These are phyloP conservation scores for Rhododendron kiyosumense DNA, from an alignment of 148 eudicot genomes.

Conservation along the genomic window DNA sequence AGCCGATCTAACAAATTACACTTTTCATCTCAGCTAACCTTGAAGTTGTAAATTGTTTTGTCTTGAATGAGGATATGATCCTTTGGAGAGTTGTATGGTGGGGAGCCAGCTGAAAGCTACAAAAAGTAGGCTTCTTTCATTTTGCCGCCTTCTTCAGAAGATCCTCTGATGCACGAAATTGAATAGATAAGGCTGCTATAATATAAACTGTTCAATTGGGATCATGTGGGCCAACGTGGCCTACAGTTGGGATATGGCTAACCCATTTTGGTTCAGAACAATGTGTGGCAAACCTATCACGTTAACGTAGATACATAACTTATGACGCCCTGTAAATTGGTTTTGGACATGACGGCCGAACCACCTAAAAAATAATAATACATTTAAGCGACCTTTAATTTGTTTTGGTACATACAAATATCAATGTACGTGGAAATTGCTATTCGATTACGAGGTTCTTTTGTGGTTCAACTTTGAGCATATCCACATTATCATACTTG, in stretches of 20 bases:
- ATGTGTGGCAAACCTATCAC: not conserved
- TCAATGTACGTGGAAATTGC: not conserved
- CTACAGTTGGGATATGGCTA: not conserved
- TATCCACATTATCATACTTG: not conserved
- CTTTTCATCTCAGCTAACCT: not conserved
- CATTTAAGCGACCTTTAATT: not conserved
- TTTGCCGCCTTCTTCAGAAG: not conserved
- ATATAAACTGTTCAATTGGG: not conserved
- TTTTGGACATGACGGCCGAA: no score
- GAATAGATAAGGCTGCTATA: not conserved
- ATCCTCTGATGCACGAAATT: not conserved
- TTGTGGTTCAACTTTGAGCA: not conserved
- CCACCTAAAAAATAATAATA: no score
- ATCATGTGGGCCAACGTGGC: not conserved
- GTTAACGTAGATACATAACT: not conserved
- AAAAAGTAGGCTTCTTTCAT: not conserved
- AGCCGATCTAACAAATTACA: not conserved
- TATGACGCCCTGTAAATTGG: no score
- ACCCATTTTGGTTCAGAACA: not conserved
- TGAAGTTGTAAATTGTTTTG: not conserved
- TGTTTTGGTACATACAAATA: no score
- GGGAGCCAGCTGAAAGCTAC: not conserved
- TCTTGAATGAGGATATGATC: not conserved
- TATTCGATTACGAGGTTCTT: no score
- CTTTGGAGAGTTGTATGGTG: not conserved